Evolutionary conservation across 2,329 filamentous ascomycete species (phyloP), one percentile per base, ranked within the genome.

Genomic region (Monilinia fructicola): DNA sequence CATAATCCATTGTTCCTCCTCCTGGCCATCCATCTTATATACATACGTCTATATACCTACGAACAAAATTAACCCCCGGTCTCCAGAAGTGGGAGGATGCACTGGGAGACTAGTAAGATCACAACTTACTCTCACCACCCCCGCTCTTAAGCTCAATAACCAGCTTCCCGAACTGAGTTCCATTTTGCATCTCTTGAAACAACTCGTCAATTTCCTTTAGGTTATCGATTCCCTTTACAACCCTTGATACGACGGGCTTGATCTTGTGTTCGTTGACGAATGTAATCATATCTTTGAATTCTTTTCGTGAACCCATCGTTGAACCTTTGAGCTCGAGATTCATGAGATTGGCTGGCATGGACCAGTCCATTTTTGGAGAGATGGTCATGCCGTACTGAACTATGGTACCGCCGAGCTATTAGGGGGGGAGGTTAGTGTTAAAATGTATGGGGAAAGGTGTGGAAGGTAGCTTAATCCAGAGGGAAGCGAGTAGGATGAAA

Each of bases 311-410:
- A 0, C 94, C 94, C 93, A 98, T 97, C 0, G 93, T 97, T 18
- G 86, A 88, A 23, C 95, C 94, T 59, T 85, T 85, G 38, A 98
- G 83, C 72, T 98, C 94, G 64, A 97, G 85, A 74, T 98, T 97
- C 78, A 89, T 91, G 68, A 98, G 78, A 18, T 95, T 90, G 0
- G 93, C 93, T 68, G 82, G 79, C 91, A 97, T 97, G 16, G 86
- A 74, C 84, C 91, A 97, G 62, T 91, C 87, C 89, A 96, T 94
- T 79, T 90, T 92, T 1, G 94, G 93, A 0, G 83, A 81, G 2
- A 91, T 81, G 0, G 94, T 98, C 94, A 98, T 97, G 68, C 95
- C 94, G 77, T 98, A 98, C 71, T 89, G 82, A 2, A 88, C 85
- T 67, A 98, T 89, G n/a, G 94, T 83, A 65, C 93, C 95, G 7